Base-by-base conservation (phyloP, 1,139 yeast species). In the Wickerhamomyces sp. region DNA sequence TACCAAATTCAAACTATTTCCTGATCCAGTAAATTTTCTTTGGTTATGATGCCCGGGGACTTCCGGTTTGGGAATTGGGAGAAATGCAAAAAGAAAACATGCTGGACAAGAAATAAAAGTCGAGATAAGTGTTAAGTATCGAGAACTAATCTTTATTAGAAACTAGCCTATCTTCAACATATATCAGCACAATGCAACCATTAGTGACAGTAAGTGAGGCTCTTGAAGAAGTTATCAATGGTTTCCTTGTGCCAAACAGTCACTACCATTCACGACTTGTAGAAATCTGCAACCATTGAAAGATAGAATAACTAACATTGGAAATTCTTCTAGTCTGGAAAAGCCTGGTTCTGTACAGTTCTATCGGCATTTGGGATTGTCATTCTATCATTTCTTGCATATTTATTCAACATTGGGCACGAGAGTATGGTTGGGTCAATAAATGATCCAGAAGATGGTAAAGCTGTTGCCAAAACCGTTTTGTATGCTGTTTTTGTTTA, bases 331-430 rank as follows among this genome's bases (percentile, higher is more conserved):
- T 39, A 76, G 83, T 68, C 91, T 37, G 87, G 81, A 28, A 77
- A 83, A 57, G 97, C 98, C 25, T 91, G 95, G 84, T 87, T 86
- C 61, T 91, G 98, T 60, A 91, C 97, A 35, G 72, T 91, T 32
- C 69, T 91, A 37, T 88, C 96, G 35, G 86, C 91, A 19, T 89
- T 89, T 58, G 98, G 93, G 39, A 78, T 91, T 27, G 81, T 87
- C 36, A 89, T 91, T 46, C 74, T 91, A 35, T 75, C 94, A 10
- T 83, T 85, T 37, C 75, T 91, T 50, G 98, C 94, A 16, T 75
- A 75, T 48, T 68, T 91, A 48, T 91, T 91, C 68, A 69, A 81
- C 49, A 68, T 68, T 32, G 86, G 80, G 49, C 94, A 87, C 58
- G 97, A 91, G 62, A 72, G 94, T 16, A 81, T 91, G 82, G 81